phyloP scores from a whole-genome alignment of 1,139 yeast genomes.

The Lodderomyces beijingensis region DNA sequence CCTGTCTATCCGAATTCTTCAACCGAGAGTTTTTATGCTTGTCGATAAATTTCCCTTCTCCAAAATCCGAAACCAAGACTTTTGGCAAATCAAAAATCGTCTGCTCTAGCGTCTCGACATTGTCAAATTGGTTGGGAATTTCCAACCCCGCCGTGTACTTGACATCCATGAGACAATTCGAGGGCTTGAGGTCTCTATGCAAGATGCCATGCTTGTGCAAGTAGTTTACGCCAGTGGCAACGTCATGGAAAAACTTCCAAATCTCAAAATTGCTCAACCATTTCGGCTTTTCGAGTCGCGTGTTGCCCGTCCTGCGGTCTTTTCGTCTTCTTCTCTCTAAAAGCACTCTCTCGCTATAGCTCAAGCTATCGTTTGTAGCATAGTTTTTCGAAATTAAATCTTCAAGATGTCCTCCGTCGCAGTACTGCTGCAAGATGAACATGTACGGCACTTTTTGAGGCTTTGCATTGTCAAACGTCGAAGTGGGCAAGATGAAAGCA shows the following conservation, averaged over 20 bases:
- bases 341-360: conserved; percentile 27
- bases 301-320: conserved; percentile 7
- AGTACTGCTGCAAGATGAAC: conserved; percentile 78
- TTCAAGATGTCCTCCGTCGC: conserved; percentile 84
- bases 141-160: conserved; percentile 17
- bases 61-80: conserved; percentile 80
- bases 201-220: conserved; percentile 71
- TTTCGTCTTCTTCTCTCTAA: conserved; percentile 22
- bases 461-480: conserved; percentile 1
- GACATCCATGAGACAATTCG: conserved; percentile 66
- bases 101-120: conserved; percentile 18
- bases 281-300: conserved; percentile 3
- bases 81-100: conserved; percentile 47
- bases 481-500: conserved; percentile 24
- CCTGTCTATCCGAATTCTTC: conserved; percentile 27
- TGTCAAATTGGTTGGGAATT: conserved; percentile 10
- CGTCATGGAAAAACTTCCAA: conserved; percentile 62
- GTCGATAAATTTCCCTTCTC: conserved; percentile 77
- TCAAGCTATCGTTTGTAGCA: conserved; percentile 18
- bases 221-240: conserved; percentile 64
- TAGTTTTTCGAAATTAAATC: conserved; percentile 47
- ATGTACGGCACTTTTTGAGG: conserved; percentile 62
- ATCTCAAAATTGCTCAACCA: conserved; percentile 41
- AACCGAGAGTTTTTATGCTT: conserved; percentile 18
- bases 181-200: conserved; percentile 85